Conservation (phyloP, 345 rosid species). For the Acer negundo region DNA sequence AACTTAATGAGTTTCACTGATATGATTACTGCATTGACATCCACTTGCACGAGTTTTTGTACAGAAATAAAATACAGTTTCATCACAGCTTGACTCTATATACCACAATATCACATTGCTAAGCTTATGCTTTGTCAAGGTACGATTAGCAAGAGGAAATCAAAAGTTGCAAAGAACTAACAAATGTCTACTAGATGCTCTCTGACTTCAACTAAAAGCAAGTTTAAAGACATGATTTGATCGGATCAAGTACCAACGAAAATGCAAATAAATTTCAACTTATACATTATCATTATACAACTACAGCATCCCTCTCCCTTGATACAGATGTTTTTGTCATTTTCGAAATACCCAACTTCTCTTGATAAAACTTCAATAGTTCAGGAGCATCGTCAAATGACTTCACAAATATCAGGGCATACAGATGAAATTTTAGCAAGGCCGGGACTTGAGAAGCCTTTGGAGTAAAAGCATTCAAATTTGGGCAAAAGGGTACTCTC, state of each 20-base stretch:
- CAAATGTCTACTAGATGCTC: not conserved
- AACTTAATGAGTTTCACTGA: no score
- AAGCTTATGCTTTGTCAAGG: no score
- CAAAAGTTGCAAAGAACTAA: not conserved
- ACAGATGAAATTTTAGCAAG: no score
- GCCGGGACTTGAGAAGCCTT: no score
- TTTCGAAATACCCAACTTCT: not conserved
- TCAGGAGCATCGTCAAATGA: slow-evolving; percentile 10
- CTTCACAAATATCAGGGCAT: slow-evolving; percentile 11
- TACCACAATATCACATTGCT: not conserved
- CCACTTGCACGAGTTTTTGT: not conserved
- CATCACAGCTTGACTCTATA: no score
- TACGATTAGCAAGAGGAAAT: not conserved
- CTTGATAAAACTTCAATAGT: slow-evolving; percentile 25
- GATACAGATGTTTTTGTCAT: not conserved
- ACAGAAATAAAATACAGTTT: no score
- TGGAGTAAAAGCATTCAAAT: no score
- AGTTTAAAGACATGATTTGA: not conserved
- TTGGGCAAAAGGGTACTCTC: no score
- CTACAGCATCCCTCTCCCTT: no score
- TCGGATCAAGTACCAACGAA: no score
- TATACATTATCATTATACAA: no score
- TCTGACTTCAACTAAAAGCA: not conserved
- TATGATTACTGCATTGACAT: not conserved
- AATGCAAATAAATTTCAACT: no score